These are phyloP conservation scores for Colletotrichum nymphaeae DNA, from an alignment of 2,329 filamentous ascomycete genomes.

Conservation along the genomic window DNA sequence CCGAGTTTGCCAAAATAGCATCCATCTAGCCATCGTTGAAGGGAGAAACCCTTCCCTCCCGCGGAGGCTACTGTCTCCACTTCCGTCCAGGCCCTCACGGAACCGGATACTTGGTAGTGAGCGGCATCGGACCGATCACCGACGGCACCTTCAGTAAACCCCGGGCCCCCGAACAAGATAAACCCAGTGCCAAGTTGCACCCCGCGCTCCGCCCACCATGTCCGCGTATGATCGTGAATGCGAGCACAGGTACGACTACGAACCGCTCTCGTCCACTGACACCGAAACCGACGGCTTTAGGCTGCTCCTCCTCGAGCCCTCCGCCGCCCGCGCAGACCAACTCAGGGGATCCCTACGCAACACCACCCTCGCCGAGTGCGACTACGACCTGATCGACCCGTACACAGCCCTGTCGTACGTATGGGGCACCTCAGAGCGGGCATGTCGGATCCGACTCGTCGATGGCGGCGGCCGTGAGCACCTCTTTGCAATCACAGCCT, in stretches of 20 bases:
- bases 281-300: neutral
- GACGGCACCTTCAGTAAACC: neutral
- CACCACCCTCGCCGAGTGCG: neutral
- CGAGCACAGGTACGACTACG: slow-evolving; percentile 25
- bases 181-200: neutral
- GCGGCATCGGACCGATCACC: slow-evolving; percentile 1
- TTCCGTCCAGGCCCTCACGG: neutral
- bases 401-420: slow-evolving; percentile 41
- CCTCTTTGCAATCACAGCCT: slow-evolving; percentile 4
- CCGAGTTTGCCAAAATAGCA: slow-evolving; percentile 2
- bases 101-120: neutral
- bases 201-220: neutral
- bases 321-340: neutral
- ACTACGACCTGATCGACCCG: slow-evolving; percentile 15
- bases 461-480: slow-evolving; percentile 24
- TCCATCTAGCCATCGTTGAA: neutral
- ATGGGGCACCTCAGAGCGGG: slow-evolving; percentile 35
- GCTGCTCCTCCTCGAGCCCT: slow-evolving; percentile 13
- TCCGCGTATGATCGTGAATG: slow-evolving; percentile 13
- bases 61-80: neutral
- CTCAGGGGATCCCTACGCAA: slow-evolving; percentile 31
- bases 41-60: neutral
- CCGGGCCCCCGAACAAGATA: neutral
- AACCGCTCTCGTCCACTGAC: neutral
- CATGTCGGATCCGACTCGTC: slow-evolving; percentile 34